Evolutionary conservation across 2,329 filamentous ascomycete genomes (phyloP).

Genomic region (Corynespora cassiicola): DNA sequence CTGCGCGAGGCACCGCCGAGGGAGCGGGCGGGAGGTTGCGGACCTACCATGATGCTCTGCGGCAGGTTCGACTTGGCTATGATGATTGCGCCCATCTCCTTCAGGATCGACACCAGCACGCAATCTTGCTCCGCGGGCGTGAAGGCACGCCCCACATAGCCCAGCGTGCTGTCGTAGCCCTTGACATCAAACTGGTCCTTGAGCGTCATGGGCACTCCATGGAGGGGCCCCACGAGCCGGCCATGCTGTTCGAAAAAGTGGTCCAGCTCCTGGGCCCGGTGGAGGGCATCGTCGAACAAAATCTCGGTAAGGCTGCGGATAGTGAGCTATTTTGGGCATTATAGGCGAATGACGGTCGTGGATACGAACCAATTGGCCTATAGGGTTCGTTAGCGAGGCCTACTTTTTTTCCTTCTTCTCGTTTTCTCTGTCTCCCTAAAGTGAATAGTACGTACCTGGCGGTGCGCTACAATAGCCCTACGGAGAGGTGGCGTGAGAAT

Average conservation of each 20-base stretch:
- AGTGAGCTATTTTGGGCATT: slow-evolving; percentile 60
- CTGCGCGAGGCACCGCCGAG: slow-evolving; percentile 3
- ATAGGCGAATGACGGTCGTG: slow-evolving; percentile 54
- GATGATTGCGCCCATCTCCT: slow-evolving; percentile 57
- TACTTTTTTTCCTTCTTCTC: too few species aligned
- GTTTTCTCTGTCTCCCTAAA: too few species aligned
- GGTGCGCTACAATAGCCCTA: slow-evolving; percentile 39
- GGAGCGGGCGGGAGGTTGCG: slow-evolving; percentile 2
- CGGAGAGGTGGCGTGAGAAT: slow-evolving; percentile 43
- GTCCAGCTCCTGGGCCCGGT: slow-evolving; percentile 50
- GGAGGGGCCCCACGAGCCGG: slow-evolving; percentile 53
- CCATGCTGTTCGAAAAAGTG: slow-evolving; percentile 41
- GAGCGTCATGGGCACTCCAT: slow-evolving; percentile 56
- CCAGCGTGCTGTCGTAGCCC: slow-evolving; percentile 59
- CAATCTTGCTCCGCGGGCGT: slow-evolving; percentile 58
- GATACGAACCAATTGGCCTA: slow-evolving; percentile 51
- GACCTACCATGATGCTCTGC: slow-evolving; percentile 61
- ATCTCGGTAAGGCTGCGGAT: slow-evolving; percentile 53
- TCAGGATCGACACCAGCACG: slow-evolving; percentile 64
- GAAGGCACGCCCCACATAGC: slow-evolving; percentile 69
- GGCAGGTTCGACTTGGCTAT: slow-evolving; percentile 61
- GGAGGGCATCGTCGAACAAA: slow-evolving; percentile 52
- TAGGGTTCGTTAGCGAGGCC: slow-evolving; percentile 40
- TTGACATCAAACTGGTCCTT: slow-evolving; percentile 59
- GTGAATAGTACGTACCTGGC: slow-evolving; percentile 33